Percentiles rank a stretch among this genome's conserved stretches.
Conservation (phyloP, 306 rosid species). For the Prunus mongolica region DNA sequence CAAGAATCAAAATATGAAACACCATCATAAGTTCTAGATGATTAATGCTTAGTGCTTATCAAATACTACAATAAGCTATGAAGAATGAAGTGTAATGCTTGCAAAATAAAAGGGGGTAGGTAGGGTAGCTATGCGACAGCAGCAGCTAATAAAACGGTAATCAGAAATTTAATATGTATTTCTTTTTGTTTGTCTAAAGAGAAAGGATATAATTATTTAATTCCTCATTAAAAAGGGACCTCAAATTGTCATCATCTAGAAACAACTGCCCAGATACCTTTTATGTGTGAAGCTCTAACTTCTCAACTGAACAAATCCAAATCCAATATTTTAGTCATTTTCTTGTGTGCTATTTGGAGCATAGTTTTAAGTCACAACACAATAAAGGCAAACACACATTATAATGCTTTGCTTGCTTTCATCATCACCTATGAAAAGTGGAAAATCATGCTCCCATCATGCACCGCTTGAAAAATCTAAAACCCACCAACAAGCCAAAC, state of each 20-base stretch:
- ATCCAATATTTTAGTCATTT: neutral
- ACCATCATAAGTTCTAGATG: too few relatives aligned
- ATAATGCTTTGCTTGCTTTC: neutral
- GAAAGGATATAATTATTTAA: neutral
- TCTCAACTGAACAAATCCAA: neutral
- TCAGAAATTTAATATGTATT: neutral
- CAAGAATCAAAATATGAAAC: neutral
- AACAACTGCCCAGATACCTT: neutral
- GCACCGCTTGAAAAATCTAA: neutral
- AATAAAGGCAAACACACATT: neutral
- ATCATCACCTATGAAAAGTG: neutral
- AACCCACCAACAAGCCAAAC: neutral
- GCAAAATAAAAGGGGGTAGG: neutral
- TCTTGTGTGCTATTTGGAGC: neutral
- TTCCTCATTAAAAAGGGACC: neutral
- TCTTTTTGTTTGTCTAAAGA: neutral
- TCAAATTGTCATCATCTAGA: neutral
- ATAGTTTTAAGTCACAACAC: neutral
- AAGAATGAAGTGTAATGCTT: neutral
- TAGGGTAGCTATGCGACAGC: neutral
- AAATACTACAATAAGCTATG: neutral
- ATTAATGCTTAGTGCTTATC: too few relatives aligned
- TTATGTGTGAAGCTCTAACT: neutral
- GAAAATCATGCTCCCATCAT: conserved; percentile 14
- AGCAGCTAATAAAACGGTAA: neutral